A percentile compares a stretch with the other conserved stretches of the same genome.
Evolutionary conservation across 768 basidiomycete genomes (phyloP).

Genomic region (Amanita pseudoporphyria): DNA sequence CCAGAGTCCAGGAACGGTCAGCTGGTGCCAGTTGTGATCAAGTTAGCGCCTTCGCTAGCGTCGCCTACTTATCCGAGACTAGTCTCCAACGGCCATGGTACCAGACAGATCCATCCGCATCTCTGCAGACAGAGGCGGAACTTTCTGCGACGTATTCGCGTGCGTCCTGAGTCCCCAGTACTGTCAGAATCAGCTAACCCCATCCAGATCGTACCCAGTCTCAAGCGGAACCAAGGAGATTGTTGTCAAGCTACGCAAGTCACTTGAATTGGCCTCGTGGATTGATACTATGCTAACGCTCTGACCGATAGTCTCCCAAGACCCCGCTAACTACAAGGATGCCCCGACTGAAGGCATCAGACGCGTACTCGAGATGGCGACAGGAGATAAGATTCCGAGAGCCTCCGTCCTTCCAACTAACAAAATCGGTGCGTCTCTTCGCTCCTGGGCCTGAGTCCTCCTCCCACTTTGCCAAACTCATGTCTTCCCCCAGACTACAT

Average conservation of each 20-base stretch:
- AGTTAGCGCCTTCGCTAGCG: no score
- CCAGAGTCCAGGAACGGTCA: no score
- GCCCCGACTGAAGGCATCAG: slow-evolving; percentile 94
- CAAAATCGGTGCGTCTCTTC: slow-evolving; percentile 56
- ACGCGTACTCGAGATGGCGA: slow-evolving; percentile 71
- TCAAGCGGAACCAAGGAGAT: slow-evolving; percentile 65
- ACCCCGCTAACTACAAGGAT: slow-evolving; percentile 80
- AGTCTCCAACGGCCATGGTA: slow-evolving; percentile 17
- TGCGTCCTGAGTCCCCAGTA: slow-evolving; percentile 22
- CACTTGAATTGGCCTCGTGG: neutral
- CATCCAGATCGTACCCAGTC: slow-evolving; percentile 63
- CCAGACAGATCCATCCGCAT: slow-evolving; percentile 76
- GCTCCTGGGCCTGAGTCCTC: neutral
- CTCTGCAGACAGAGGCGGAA: slow-evolving; percentile 85
- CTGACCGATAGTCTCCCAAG: slow-evolving; percentile 63
- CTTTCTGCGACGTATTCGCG: slow-evolving; percentile 88
- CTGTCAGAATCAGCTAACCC: slow-evolving; percentile 1
- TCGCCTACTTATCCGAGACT: no score
- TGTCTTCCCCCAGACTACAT: slow-evolving; percentile 61
- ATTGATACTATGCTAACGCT: neutral
- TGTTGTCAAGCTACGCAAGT: slow-evolving; percentile 82
- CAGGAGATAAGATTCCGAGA: slow-evolving; percentile 58
- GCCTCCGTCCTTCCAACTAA: slow-evolving; percentile 59
- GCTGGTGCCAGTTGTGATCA: no score
- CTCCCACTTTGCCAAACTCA: neutral